Conservation (phyloP, 2,329 filamentous ascomycete species). For the Grosmannia clavigera region DNA sequence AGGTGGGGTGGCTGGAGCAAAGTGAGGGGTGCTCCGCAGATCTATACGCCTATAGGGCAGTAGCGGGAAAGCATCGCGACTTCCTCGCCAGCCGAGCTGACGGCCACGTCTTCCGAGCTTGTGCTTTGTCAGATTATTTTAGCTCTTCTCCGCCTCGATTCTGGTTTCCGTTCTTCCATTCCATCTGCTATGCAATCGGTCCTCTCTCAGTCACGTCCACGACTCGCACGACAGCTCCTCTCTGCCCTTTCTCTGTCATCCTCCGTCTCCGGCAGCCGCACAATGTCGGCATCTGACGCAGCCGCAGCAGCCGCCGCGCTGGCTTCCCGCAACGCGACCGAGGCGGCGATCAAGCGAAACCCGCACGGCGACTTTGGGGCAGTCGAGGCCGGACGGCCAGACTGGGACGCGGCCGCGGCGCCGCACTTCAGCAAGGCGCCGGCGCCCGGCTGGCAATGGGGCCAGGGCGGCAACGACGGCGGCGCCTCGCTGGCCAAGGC, state of each 20-base stretch:
- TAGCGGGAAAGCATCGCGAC: too few relatives aligned
- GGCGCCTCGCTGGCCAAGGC: constrained; percentile 23
- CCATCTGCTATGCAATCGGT: too few relatives aligned
- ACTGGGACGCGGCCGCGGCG: constrained; percentile 31
- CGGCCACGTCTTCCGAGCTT: too few relatives aligned
- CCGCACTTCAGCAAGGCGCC: constrained; percentile 51
- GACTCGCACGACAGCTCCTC: background rate
- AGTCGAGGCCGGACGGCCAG: constrained; percentile 53
- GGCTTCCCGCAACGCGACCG: constrained; percentile 9
- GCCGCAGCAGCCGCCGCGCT: background rate
- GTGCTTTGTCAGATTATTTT: too few relatives aligned
- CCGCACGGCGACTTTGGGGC: constrained; percentile 64
- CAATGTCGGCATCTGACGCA: background rate
- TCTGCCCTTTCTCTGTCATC: background rate
- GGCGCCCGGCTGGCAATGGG: constrained; percentile 53
- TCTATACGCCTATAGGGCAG: too few relatives aligned
- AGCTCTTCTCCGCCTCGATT: too few relatives aligned
- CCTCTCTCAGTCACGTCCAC: too few relatives aligned
- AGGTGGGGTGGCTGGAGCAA: too few relatives aligned
- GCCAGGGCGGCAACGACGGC: constrained; percentile 48
- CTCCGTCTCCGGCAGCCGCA: background rate
- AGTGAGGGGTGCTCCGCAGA: too few relatives aligned
- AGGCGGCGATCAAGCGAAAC: constrained; percentile 39
- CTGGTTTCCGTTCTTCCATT: too few relatives aligned
- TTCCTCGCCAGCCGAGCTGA: too few relatives aligned